Evolutionary conservation across 306 rosid genomes (phyloP), one percentile per base, ranked within the genome.

Genomic region (Hippophae tibetana): DNA sequence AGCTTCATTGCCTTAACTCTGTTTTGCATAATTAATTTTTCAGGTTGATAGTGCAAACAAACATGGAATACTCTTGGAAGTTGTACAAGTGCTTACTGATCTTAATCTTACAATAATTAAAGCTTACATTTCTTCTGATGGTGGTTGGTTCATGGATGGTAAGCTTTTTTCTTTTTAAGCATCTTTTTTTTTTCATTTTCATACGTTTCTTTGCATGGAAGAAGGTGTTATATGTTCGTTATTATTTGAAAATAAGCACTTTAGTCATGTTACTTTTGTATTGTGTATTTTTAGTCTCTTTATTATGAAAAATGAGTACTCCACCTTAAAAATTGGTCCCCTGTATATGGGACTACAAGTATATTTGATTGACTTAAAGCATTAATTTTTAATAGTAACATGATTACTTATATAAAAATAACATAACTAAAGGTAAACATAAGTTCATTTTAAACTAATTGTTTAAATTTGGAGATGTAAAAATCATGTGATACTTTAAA

Each of bases 81-180:
- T 84, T 59, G 86, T 88, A 51, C 99, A 88, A 70, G 74, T 85
- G 44, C 93, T 92, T 38, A 92, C 99, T 58, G 99, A 92, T 81
- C 83, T 92, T 25, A 73, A 84, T 62, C 93, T 92, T 43, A 80
- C 78, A 58, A 75, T 92, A 69, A 80, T 76, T 13, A 92, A 92
- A 74, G 99, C 99, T 56, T 92, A 92, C 62, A 84, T 92, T 67
- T 84, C 95, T 58, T 92, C 90, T 46, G 99, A 92, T 80, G 99
- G 96, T 49, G 86, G 86, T 70, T 92, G 99, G 99, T 92, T 92
- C 85, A 92, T 92, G 96, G 99, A 88, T 72, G 99, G 99, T 92
- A 78, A 70, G 53, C 8, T 23, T 69, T 69, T 45, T 57, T 10
- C n/a, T 10, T 18, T 56, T 18, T 18, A 18, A 18, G 23, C 23